These are phyloP conservation scores for Podila clonocystis DNA, from an alignment of 192 early-diverging fungal species.

Conservation along the genomic window DNA sequence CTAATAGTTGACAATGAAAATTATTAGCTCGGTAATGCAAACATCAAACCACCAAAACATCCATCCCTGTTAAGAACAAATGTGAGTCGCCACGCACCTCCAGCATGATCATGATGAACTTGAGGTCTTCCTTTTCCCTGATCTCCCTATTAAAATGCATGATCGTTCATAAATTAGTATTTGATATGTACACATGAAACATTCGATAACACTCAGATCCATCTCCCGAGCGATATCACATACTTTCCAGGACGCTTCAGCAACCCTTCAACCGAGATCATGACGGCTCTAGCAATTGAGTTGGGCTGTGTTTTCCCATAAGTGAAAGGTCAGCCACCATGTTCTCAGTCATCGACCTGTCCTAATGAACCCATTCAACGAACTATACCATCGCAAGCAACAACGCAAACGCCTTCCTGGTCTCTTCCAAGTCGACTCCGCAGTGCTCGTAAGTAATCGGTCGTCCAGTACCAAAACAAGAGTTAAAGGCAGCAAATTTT, in stretches of 20 bases:
- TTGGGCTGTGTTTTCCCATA: slow-evolving; percentile 51
- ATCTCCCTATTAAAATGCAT: slow-evolving; percentile 32
- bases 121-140: slow-evolving; percentile 69
- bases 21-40: neutral
- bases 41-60: neutral
- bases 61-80: neutral
- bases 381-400: slow-evolving; percentile 64
- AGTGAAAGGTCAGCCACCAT: too few species aligned
- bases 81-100: slow-evolving; percentile 62
- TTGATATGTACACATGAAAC: neutral
- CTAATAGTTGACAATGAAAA: slow-evolving; percentile 42
- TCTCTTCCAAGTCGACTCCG: slow-evolving; percentile 71
- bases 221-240: neutral
- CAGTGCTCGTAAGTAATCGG: slow-evolving; percentile 59
- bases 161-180: neutral
- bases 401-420: slow-evolving; percentile 70
- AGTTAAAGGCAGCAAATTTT: slow-evolving; percentile 45
- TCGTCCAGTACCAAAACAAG: slow-evolving; percentile 39
- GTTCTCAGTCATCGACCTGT: too few species aligned
- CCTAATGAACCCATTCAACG: too few species aligned
- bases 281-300: slow-evolving; percentile 74
- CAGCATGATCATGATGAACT: slow-evolving; percentile 86
- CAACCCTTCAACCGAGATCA: slow-evolving; percentile 76
- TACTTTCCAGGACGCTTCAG: slow-evolving; percentile 71
- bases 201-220: neutral